Evolutionary conservation across 495 filamentous ascomycete species (phyloP).

Genomic region (Peziza echinospora): DNA sequence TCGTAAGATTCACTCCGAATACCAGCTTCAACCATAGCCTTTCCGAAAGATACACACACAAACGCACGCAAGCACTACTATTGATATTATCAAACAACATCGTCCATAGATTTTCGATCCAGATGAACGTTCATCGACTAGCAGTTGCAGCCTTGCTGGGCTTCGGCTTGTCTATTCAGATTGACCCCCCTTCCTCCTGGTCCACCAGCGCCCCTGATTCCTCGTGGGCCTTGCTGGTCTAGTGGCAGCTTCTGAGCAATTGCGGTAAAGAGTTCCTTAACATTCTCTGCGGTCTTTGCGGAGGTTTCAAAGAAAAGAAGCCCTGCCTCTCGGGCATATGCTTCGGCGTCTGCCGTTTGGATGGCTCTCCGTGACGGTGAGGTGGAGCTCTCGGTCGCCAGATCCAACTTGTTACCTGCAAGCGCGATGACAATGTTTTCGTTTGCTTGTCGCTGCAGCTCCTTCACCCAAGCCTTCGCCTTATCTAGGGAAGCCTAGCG

Average conservation of each 20-base stretch:
- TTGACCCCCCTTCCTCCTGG: slow-evolving; percentile 18
- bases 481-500: slow-evolving; percentile 89
- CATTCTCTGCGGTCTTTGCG: slow-evolving; percentile 90
- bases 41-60: no score
- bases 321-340: slow-evolving; percentile 79
- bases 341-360: slow-evolving; percentile 67
- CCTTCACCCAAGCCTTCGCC: slow-evolving; percentile 98
- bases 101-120: no score
- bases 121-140: slow-evolving; percentile 7
- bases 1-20: no score
- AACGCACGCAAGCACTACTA: no score
- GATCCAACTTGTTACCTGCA: slow-evolving; percentile 91
- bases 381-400: slow-evolving; percentile 58
- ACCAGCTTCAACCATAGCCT: no score
- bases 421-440: slow-evolving; percentile 98
- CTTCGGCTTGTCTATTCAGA: slow-evolving; percentile 12
- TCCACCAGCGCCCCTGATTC: slow-evolving; percentile 40
- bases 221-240: slow-evolving; percentile 76
- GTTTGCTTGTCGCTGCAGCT: slow-evolving; percentile 93
- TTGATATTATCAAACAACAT: slow-evolving; percentile 1
- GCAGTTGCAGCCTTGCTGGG: slow-evolving; percentile 18
- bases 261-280: slow-evolving; percentile 86
- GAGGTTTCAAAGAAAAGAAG: slow-evolving; percentile 95
- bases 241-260: slow-evolving; percentile 94
- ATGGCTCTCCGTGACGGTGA: slow-evolving; percentile 72